Base-by-base conservation (phyloP, 805 yeast species). In the Blastobotrys peoriensis region DNA sequence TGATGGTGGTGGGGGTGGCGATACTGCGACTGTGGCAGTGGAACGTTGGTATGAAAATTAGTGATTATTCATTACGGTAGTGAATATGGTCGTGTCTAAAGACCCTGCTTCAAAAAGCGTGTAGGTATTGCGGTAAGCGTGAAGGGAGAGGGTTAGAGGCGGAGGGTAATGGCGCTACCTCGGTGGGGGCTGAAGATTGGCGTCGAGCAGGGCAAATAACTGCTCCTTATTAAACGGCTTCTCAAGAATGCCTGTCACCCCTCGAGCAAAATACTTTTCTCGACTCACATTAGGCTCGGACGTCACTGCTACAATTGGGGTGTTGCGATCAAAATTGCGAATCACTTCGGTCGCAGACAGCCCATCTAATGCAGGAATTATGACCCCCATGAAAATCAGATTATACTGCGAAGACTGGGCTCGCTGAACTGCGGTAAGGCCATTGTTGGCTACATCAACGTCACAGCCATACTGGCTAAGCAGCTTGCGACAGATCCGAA, bases 211-310 rank as follows among this genome's bases (percentile, higher is more conserved):
- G 49, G 79, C 71, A 58, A 81, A 85, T 46, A 93, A 69, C 59
- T 86, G 95, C 52, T 81, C 86, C 59, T 85, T 87, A 1, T 95
- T 83, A 61, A 93, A 93, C 1, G 98, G 98, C 59, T 93, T 87
- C 3, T 95, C 95, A 51, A 93, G 69, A 30, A 93, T 86, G 63
- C 87, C 96, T 47, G 86, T 81, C 86, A 88, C 88, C 3, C 96
- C 97, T 57, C 87, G 86, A 54, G 82, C 83, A 48, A 86, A 67
- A 61, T 85, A 87, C 10, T 45, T 50, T 19, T 38, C 36, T 41
- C 46, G 37, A 9, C 19, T 36, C 20, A 38, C 21, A 6, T 43
- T 46, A 10, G 35, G 41, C 8, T 45, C 33, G 15, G 40, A 19
- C 5, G 55, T 46, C 54, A 54, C 49, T n/a, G 49, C 49, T 38